Percentiles rank a stretch among this genome's conserved stretches.
Evolutionary conservation across 1,284 basidiomycete genomes (phyloP).

Genomic region (Austroboletus niveus): DNA sequence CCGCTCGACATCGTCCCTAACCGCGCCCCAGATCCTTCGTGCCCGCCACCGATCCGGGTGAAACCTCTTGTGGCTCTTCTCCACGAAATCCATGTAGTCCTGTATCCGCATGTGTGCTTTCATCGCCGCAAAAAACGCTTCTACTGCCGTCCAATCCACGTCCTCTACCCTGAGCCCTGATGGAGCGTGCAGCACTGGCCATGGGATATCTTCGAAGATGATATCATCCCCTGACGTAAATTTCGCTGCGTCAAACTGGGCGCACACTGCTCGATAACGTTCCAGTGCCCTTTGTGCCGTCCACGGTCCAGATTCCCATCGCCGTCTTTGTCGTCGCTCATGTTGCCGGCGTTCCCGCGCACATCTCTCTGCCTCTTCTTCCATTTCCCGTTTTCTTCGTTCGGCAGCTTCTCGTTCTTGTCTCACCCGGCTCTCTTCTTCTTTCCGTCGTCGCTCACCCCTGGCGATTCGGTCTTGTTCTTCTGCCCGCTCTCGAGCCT

Average conservation of each 20-base stretch:
- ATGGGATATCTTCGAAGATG: constrained; percentile 60
- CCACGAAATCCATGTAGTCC: constrained; percentile 61
- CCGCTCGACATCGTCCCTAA: constrained; percentile 32
- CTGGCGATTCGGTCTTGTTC: constrained; percentile 38
- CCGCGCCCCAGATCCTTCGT: constrained; percentile 31
- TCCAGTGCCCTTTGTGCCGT: constrained; percentile 60
- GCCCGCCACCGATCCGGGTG: constrained; percentile 35
- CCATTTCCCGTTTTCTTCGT: constrained; percentile 26
- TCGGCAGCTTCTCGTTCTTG: constrained; percentile 34
- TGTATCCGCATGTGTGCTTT: constrained; percentile 49
- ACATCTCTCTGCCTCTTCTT: constrained; percentile 30
- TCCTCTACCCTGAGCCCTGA: constrained; percentile 54
- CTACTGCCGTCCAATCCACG: constrained; percentile 65
- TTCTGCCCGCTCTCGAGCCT: constrained; percentile 44
- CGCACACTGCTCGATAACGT: constrained; percentile 54
- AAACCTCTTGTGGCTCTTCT: constrained; percentile 62
- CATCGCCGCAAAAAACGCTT: constrained; percentile 62
- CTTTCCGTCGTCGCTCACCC: constrained; percentile 37
- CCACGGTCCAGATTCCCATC: constrained; percentile 60
- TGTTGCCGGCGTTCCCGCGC: constrained; percentile 39
- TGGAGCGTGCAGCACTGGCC: constrained; percentile 63
- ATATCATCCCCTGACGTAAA: constrained; percentile 52
- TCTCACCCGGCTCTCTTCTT: constrained; percentile 34
- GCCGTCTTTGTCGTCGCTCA: constrained; percentile 41
- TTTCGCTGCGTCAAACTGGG: constrained; percentile 60